Percentiles rank a stretch among this genome's conserved stretches.
phyloP scores from a whole-genome alignment of 2,329 filamentous ascomycete genomes.

The Fusarium aywerte region DNA sequence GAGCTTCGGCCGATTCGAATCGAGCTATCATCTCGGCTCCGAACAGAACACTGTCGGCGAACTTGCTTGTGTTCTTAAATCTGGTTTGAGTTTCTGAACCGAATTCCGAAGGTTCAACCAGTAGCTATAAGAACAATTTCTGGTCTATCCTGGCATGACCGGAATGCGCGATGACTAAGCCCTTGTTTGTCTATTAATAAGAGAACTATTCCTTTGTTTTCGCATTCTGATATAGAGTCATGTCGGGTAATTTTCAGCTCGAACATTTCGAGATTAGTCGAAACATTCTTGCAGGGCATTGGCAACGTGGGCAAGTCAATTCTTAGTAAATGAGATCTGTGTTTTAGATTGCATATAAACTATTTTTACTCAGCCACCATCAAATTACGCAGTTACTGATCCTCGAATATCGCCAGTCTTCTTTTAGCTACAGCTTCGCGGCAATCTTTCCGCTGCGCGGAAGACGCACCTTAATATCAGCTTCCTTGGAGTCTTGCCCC shows the following conservation, averaged over 20 bases:
- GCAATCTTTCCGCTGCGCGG: conserved; percentile 21
- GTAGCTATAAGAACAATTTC: conserved; percentile 12
- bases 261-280: conserved; percentile 14
- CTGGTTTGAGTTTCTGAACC: neutral
- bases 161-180: conserved; percentile 38
- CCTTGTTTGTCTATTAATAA: conserved; percentile 1
- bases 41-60: neutral
- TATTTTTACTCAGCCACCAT: conserved; percentile 29
- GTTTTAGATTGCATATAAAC: conserved; percentile 18
- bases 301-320: neutral
- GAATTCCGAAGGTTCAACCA: neutral
- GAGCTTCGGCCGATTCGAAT: conserved; percentile 50
- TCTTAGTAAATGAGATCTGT: neutral
- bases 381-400: conserved; percentile 19
- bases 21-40: conserved; percentile 26
- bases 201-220: conserved; percentile 18
- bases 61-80: neutral
- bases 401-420: conserved; percentile 28
- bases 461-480: conserved; percentile 53
- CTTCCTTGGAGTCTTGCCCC: conserved; percentile 50
- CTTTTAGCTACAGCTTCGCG: conserved; percentile 24
- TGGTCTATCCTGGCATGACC: neutral
- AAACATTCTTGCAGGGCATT: conserved; percentile 15
- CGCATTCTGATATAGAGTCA: conserved; percentile 1
- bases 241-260: conserved; percentile 7